Evolutionary conservation across 1,284 basidiomycete species (phyloP).

Genomic region (Puccinia horiana): DNA sequence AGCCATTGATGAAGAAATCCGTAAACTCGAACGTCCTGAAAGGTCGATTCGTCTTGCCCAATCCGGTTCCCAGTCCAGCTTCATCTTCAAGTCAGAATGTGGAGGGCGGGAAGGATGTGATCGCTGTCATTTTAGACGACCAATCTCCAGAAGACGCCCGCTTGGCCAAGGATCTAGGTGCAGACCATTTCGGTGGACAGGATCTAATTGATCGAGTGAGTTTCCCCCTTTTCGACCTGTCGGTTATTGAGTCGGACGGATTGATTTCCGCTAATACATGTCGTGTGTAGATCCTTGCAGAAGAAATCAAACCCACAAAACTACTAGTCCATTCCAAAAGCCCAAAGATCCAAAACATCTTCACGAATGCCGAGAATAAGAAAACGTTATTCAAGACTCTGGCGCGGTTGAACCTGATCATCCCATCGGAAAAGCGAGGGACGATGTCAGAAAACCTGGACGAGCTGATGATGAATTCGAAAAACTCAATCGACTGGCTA

Average conservation of each 20-base stretch:
- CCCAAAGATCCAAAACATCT: conserved; percentile 81
- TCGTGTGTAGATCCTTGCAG: conserved; percentile 24
- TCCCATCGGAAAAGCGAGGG: conserved; percentile 90
- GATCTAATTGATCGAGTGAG: conserved; percentile 78
- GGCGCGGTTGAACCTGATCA: conserved; percentile 70
- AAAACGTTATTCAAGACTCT: conserved; percentile 24
- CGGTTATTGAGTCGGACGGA: background rate
- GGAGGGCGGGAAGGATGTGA: conserved; percentile 69
- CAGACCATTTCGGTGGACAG: conserved; percentile 78
- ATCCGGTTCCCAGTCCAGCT: conserved; percentile 67
- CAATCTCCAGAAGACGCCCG: conserved; percentile 64
- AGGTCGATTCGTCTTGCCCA: conserved; percentile 71
- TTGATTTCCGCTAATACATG: background rate
- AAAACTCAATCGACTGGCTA: conserved; percentile 86
- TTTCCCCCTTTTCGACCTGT: conserved; percentile 51
- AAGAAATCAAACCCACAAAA: conserved; percentile 63
- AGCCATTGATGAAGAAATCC: conserved; percentile 71
- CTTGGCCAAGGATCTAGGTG: conserved; percentile 56
- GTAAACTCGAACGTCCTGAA: conserved; percentile 72
- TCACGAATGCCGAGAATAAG: conserved; percentile 65
- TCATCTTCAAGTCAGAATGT: conserved; percentile 42
- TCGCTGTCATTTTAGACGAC: conserved; percentile 80
- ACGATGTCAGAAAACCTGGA: conserved; percentile 86
- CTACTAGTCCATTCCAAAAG: conserved; percentile 73
- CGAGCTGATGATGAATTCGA: conserved; percentile 75